Percentiles rank a stretch among this genome's conserved stretches.
Evolutionary conservation across 2,329 filamentous ascomycete species (phyloP).

Genomic region (Dactylonectria estremocensis): DNA sequence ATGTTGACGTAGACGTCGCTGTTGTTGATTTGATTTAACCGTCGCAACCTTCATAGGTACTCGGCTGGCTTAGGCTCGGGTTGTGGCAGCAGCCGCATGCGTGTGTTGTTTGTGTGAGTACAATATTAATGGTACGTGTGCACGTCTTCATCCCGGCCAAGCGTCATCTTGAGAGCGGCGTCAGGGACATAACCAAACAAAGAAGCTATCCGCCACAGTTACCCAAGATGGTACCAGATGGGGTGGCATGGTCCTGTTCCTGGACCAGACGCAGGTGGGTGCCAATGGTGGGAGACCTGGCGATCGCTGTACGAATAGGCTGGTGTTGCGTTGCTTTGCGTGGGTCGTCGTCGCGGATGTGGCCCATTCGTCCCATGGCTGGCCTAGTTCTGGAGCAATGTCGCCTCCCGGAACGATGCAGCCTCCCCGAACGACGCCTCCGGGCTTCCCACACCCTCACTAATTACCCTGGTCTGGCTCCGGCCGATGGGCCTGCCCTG

Average conservation of each 20-base stretch:
- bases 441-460: not conserved
- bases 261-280: conserved; percentile 17
- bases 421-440: not conserved
- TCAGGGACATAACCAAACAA: conserved; percentile 20
- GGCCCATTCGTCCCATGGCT: conserved; percentile 29
- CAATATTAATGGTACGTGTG: not conserved
- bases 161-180: not conserved
- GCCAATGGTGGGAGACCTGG: conserved; percentile 3
- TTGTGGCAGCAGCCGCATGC: not conserved
- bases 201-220: conserved; percentile 14
- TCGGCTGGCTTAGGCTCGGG: not conserved
- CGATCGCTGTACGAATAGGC: not conserved
- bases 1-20: conserved; percentile 10
- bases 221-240: conserved; percentile 20
- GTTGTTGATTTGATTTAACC: not conserved
- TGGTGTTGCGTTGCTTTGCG: conserved; percentile 17
- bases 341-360: conserved; percentile 37
- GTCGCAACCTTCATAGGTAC: not conserved
- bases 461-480: conserved; percentile 27
- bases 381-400: conserved; percentile 21
- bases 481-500: conserved; percentile 12
- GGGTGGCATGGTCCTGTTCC: conserved; percentile 23
- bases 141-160: not conserved
- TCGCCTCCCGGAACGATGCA: not conserved
- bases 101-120: conserved; percentile 7